A percentile compares a stretch with the other conserved stretches of the same genome.
These are phyloP conservation scores for Rubia balearica DNA, from an alignment of 305 asterid species.

Conservation along the genomic window DNA sequence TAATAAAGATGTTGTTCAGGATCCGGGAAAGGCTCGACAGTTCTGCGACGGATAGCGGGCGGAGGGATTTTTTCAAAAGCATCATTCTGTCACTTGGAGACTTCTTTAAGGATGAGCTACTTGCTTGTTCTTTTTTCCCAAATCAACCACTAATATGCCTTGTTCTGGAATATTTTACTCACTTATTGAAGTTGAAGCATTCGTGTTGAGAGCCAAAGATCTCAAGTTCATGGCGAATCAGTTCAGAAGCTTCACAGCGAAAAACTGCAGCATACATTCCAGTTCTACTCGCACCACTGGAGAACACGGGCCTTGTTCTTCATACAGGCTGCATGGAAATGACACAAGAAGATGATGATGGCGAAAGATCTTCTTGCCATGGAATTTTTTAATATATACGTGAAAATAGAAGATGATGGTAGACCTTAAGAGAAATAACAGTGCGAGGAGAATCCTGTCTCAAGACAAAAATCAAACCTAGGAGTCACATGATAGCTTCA, in stretches of 20 bases:
- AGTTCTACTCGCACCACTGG: constrained; percentile 91
- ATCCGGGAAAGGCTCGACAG: constrained; percentile 87
- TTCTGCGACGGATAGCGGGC: constrained; percentile 84
- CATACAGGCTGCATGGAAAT: constrained; percentile 80
- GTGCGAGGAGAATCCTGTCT: constrained; percentile 21
- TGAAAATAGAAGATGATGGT: constrained; percentile 20
- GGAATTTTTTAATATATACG: constrained; percentile 51
- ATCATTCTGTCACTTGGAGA: constrained; percentile 76
- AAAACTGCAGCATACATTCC: constrained; percentile 86
- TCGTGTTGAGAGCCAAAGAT: constrained; percentile 82
- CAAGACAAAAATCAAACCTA: constrained; percentile 34
- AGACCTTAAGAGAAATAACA: constrained; percentile 25
- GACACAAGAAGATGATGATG: constrained; percentile 55
- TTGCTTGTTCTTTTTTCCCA: constrained; percentile 67
- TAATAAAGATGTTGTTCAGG: constrained; percentile 79
- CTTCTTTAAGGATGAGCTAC: constrained; percentile 89
- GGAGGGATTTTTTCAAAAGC: constrained; percentile 78
- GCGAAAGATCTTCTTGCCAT: constrained; percentile 57
- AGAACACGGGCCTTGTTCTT: constrained; percentile 93
- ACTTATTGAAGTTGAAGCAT: constrained; percentile 79
- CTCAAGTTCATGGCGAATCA: constrained; percentile 88
- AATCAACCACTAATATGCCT: constrained; percentile 65
- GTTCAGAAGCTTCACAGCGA: constrained; percentile 86
- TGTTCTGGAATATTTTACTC: constrained; percentile 80
- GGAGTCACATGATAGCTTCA: constrained; percentile 74